Evolutionary conservation across 176 grass and related monocot species (phyloP).

Genomic region (Phragmites australis): DNA sequence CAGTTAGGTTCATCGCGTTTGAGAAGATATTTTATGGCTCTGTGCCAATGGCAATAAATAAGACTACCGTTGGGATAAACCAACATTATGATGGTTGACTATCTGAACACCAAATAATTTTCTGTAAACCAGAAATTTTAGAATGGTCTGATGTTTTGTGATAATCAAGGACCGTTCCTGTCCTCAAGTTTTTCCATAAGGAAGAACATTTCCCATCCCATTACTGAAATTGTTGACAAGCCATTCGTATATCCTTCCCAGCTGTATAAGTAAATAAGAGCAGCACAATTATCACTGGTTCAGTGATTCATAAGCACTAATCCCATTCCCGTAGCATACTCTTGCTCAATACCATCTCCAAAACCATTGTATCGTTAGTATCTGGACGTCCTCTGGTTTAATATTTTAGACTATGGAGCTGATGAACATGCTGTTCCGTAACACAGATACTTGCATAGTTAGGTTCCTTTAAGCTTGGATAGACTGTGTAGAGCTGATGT

Average conservation of each 20-base stretch:
- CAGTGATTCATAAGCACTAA: neutral
- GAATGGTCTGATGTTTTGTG: neutral
- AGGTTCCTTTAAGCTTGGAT: neutral
- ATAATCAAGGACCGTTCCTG: neutral
- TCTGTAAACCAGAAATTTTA: neutral
- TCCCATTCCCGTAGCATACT: neutral
- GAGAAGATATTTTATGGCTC: neutral
- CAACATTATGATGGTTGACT: neutral
- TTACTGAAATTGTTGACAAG: neutral
- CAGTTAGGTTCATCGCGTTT: neutral
- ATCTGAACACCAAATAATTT: neutral
- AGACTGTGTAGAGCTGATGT: neutral
- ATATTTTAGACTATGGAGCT: neutral
- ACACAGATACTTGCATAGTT: neutral
- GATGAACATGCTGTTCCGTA: neutral
- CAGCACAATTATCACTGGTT: neutral
- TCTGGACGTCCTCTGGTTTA: neutral
- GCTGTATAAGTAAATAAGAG: neutral
- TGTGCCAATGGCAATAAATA: neutral
- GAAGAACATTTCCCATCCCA: neutral
- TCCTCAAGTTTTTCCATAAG: neutral
- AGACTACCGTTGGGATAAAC: neutral
- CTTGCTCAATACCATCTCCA: neutral
- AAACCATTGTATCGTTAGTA: neutral
- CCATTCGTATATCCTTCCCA: neutral